Evolutionary conservation across 768 basidiomycete genomes (phyloP).

Genomic region (Podaxis pistillaris): DNA sequence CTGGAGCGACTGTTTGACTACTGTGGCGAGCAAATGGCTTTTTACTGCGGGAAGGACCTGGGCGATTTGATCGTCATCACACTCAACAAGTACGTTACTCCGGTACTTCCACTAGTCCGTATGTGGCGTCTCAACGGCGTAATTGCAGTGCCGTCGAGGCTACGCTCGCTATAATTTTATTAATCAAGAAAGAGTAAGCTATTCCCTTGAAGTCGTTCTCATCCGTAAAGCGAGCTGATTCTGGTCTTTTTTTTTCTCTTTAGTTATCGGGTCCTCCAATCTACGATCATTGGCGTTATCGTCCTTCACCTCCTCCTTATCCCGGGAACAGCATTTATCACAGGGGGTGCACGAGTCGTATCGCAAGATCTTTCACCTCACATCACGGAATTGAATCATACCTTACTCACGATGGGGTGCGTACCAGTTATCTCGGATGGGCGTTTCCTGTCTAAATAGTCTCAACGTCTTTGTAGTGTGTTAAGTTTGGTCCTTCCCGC

Average conservation of each 20-base stretch:
- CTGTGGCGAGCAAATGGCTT: conserved; percentile 54
- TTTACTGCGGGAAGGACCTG: conserved; percentile 58
- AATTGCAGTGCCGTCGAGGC: conserved; percentile 61
- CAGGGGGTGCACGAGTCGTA: conserved; percentile 64
- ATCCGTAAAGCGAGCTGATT: neutral
- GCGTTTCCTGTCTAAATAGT: neutral
- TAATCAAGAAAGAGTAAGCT: conserved; percentile 70
- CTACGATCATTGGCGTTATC: conserved; percentile 70
- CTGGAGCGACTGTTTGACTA: conserved; percentile 67
- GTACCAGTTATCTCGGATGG: conserved; percentile 14
- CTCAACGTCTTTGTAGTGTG: conserved; percentile 38
- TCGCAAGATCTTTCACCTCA: conserved; percentile 71
- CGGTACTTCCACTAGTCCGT: neutral
- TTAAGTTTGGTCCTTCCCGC: conserved; percentile 62
- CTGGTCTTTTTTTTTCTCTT: neutral
- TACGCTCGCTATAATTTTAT: conserved; percentile 64
- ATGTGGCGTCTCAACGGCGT: conserved; percentile 7
- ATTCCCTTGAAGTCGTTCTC: neutral
- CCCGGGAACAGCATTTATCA: conserved; percentile 69
- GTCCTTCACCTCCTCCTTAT: conserved; percentile 72
- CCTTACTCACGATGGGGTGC: conserved; percentile 68
- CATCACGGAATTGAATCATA: conserved; percentile 64
- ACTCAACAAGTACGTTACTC: conserved; percentile 58
- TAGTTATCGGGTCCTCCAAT: conserved; percentile 63
- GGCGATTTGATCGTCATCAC: conserved; percentile 69